Percentiles rank a stretch among this genome's conserved stretches.
Evolutionary conservation across 305 asterid species (phyloP).

Genomic region (Coffea humblotiana): DNA sequence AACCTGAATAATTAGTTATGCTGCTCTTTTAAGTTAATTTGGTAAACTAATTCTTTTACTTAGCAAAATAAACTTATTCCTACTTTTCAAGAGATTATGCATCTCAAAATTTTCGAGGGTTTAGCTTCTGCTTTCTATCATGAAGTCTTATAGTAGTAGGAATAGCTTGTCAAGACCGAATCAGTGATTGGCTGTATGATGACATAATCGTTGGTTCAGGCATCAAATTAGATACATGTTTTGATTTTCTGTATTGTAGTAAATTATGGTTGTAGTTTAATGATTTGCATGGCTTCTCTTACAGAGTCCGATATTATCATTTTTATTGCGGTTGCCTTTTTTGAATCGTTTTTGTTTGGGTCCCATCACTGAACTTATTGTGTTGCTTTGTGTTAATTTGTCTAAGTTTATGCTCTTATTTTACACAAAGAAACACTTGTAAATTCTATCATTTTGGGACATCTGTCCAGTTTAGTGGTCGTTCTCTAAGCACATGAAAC

Average conservation of each 20-base stretch:
- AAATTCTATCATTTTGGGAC: not conserved
- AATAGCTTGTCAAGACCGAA: not conserved
- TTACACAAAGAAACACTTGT: not conserved
- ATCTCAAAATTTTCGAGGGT: not conserved
- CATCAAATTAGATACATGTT: not conserved
- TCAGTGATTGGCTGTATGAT: not conserved
- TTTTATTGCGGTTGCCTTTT: too few relatives aligned
- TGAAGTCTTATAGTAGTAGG: not conserved
- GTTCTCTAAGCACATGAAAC: not conserved
- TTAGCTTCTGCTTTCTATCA: not conserved
- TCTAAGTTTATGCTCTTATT: not conserved
- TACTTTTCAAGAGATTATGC: not conserved
- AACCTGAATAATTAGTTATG: too few relatives aligned
- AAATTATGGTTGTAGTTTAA: not conserved
- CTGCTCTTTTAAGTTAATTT: not conserved
- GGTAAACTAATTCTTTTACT: not conserved
- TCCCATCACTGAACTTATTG: too few relatives aligned
- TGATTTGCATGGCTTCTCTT: not conserved
- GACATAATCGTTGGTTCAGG: not conserved
- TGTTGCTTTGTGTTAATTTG: not conserved
- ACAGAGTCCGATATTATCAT: too few relatives aligned
- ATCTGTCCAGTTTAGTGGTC: not conserved
- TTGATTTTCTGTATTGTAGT: not conserved
- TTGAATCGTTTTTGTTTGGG: not conserved
- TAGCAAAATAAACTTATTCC: not conserved